Percentiles rank a stretch among this genome's conserved stretches.
These are phyloP conservation scores for Globisporangium apiculatum DNA, from an alignment of 352 stramenopile species.

Conservation along the genomic window DNA sequence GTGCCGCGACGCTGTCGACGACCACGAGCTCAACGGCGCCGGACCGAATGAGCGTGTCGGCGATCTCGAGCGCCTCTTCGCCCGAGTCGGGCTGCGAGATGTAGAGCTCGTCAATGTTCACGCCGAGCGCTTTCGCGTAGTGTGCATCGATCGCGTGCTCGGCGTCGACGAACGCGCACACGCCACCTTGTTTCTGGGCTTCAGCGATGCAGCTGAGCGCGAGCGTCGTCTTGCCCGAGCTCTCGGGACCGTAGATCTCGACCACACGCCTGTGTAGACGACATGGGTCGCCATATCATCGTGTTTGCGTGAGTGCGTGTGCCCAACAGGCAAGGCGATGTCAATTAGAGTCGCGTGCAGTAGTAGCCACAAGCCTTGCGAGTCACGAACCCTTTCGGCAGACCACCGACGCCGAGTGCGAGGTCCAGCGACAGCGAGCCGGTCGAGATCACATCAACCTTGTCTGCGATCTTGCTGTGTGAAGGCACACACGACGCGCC, in stretches of 20 bases:
- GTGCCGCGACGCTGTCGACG: slow-evolving; percentile 95
- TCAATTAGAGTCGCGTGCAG: no score
- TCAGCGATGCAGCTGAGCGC: slow-evolving; percentile 96
- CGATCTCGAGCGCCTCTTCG: slow-evolving; percentile 98
- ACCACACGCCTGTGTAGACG: slow-evolving; percentile 85
- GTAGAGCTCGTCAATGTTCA: slow-evolving; percentile 95
- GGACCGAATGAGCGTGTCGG: slow-evolving; percentile 95
- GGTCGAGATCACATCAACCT: slow-evolving; percentile 92
- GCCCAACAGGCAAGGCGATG: neutral
- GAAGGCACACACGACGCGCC: neutral
- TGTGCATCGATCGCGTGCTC: slow-evolving; percentile 97
- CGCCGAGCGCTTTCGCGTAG: slow-evolving; percentile 90
- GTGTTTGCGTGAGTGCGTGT: neutral
- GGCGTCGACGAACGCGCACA: slow-evolving; percentile 97
- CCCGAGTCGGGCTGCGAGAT: slow-evolving; percentile 97
- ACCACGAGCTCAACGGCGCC: slow-evolving; percentile 97
- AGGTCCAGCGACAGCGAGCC: slow-evolving; percentile 93
- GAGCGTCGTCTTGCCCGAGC: slow-evolving; percentile 97
- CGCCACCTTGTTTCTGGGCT: slow-evolving; percentile 91
- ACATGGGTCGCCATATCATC: neutral
- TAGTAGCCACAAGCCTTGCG: no score
- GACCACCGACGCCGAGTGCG: slow-evolving; percentile 88
- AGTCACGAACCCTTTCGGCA: slow-evolving; percentile 83
- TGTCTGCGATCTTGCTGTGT: slow-evolving; percentile 70
- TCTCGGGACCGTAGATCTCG: slow-evolving; percentile 99